phyloP scores from a whole-genome alignment of 176 grass and related monocot species.

The Olyra latifolia region DNA sequence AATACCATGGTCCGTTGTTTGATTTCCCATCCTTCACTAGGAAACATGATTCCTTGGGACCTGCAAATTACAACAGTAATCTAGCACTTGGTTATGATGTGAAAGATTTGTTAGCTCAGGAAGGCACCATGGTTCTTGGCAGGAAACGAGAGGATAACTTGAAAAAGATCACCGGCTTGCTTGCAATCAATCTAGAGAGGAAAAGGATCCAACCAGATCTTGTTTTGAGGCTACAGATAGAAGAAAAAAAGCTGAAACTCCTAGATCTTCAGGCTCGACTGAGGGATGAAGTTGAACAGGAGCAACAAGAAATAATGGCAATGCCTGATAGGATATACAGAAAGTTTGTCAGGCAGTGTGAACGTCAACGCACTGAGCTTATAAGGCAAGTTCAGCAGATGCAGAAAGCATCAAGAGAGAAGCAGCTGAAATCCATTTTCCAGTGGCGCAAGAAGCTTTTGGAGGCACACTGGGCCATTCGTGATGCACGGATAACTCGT shows the following conservation, averaged over 20 bases:
- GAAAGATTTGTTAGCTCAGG: conserved; percentile 91
- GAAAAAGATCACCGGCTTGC: conserved; percentile 90
- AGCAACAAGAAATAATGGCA: conserved; percentile 97
- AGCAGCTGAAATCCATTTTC: conserved; percentile 84
- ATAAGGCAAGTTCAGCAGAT: conserved; percentile 80
- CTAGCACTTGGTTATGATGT: conserved; percentile 83
- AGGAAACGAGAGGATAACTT: conserved; percentile 85
- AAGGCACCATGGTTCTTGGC: conserved; percentile 70
- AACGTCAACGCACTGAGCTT: conserved; percentile 82
- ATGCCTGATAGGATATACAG: conserved; percentile 94
- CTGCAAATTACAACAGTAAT: conserved; percentile 76
- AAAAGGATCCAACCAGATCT: conserved; percentile 96
- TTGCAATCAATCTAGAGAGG: conserved; percentile 85
- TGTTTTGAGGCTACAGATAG: conserved; percentile 90
- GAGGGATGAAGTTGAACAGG: conserved; percentile 94
- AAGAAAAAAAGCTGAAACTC: conserved; percentile 97
- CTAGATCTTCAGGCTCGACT: conserved; percentile 77
- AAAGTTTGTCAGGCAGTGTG: conserved; percentile 94
- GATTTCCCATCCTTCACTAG: conserved; percentile 95
- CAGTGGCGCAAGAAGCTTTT: conserved; percentile 98
- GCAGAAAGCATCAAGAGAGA: conserved; percentile 83
- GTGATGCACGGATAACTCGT: conserved; percentile 91
- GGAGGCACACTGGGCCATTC: conserved; percentile 92
- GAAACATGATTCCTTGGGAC: conserved; percentile 73
- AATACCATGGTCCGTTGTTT: conserved; percentile 94